A percentile compares a stretch with the other conserved stretches of the same genome.
Conservation (phyloP, 108 stramenopile genomes). For the Hondaea fermentalgiana region DNA sequence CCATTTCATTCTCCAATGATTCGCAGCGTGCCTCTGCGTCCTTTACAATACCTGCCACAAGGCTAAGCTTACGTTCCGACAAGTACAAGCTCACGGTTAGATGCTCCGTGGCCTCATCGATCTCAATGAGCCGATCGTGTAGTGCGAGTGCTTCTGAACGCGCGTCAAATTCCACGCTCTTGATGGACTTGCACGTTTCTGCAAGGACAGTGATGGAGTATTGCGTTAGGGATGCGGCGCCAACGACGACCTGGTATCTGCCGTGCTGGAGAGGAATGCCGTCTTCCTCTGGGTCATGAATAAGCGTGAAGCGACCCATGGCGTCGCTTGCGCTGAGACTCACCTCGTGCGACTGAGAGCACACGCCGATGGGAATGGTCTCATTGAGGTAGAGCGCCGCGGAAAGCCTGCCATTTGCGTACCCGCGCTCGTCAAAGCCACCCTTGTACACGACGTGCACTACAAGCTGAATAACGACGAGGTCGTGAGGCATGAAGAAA, state of each 20-base stretch:
- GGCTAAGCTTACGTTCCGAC: constrained; percentile 32
- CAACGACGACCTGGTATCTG: constrained; percentile 32
- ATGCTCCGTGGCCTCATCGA: constrained; percentile 8
- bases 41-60: constrained; percentile 14
- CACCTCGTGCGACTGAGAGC: background rate
- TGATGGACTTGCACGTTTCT: background rate
- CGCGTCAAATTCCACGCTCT: background rate
- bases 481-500: background rate
- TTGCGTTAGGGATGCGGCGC: constrained; percentile 25
- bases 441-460: constrained; percentile 36
- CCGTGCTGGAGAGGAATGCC: constrained; percentile 27
- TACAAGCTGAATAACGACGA: constrained; percentile 16
- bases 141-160: background rate
- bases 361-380: constrained; percentile 23
- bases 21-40: constrained; percentile 34
- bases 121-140: background rate
- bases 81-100: constrained; percentile 26
- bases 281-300: constrained; percentile 25
- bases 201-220: constrained; percentile 28
- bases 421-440: constrained; percentile 27
- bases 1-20: constrained; percentile 21
- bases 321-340: constrained; percentile 19
- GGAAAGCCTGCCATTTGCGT: constrained; percentile 31
- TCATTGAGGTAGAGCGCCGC: constrained; percentile 24
- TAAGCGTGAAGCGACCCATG: constrained; percentile 26